Evolutionary conservation across 2,329 filamentous ascomycete genomes (phyloP).

Genomic region (Fusarium torreyae): DNA sequence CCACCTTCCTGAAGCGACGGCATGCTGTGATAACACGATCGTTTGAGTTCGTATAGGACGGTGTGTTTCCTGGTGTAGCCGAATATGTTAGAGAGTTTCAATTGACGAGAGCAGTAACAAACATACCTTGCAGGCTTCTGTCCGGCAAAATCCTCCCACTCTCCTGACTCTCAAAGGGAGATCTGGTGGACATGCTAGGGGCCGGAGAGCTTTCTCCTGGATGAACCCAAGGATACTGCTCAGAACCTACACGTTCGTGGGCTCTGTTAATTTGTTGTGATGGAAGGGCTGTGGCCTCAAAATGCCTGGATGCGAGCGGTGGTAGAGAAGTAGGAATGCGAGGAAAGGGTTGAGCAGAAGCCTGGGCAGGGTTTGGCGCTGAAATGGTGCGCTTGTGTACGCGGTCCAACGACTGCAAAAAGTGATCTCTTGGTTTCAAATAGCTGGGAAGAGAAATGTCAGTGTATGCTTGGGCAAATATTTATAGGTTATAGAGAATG

Average conservation of each 20-base stretch:
- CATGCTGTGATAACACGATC: constrained; percentile 43
- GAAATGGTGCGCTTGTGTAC: constrained; percentile 66
- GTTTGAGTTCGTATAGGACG: constrained; percentile 28
- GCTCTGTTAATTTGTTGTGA: constrained; percentile 33
- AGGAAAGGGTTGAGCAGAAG: constrained; percentile 38
- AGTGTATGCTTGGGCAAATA: constrained; percentile 7
- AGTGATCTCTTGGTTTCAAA: constrained; percentile 27
- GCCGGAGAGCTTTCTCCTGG: constrained; percentile 30
- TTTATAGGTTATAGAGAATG: constrained; percentile 22
- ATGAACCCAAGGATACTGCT: constrained; percentile 34
- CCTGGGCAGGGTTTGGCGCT: constrained; percentile 61
- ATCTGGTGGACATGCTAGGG: constrained; percentile 22
- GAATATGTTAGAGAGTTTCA: constrained; percentile 10
- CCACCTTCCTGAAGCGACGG: constrained; percentile 34
- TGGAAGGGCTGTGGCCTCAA: constrained; percentile 34
- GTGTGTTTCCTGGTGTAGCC: constrained; percentile 12
- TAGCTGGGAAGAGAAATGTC: constrained; percentile 24
- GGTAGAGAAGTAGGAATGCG: constrained; percentile 41
- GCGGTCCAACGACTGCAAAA: constrained; percentile 46
- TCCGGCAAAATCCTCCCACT: constrained; percentile 18
- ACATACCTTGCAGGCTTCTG: constrained; percentile 29
- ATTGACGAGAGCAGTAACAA: not conserved
- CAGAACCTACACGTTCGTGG: constrained; percentile 26
- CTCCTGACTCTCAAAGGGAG: constrained; percentile 26
- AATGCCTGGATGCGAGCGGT: constrained; percentile 32